Base-by-base conservation (phyloP, 768 basidiomycete species). In the Lentinula guzmanii region DNA sequence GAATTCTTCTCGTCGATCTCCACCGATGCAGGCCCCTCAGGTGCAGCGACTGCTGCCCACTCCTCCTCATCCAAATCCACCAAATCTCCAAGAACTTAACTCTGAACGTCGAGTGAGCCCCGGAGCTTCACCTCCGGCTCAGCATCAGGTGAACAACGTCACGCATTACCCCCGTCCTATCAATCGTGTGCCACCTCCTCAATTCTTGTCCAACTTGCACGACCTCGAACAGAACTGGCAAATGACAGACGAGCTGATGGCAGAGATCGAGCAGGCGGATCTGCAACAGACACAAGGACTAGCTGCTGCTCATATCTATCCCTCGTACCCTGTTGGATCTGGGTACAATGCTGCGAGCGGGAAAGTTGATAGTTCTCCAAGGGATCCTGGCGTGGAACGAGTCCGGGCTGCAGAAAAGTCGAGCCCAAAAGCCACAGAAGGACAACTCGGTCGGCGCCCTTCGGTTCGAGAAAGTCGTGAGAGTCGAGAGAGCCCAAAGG, bases 251-350 rank as follows among this genome's bases (percentile, higher is more conserved):
- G 85, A 89, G 64, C 77, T 89, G 33, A 75, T 89, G 71, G 85
- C 84, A 35, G 86, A 89, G 64, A 86, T 89, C 63, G 89, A 90
- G 68, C 81, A 83, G 46, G 85, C 84, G n/a, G 86, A 89, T 70
- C 72, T 82, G 63, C 83, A 86, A 60, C 85, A 85, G 68, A 71
- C 79, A 9, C 81, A 83, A 68, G 76, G 75, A 42, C 79, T 80
- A 64, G 73, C 72, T n/a, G 68, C 73, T 57, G 65, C 75, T 51
- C 69, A 69, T 63, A 65, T 70, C 1, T 77, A 76, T 68, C 62
- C 72, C 21, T 57, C 39, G 28, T 42, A 59, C 39, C 58, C 58
- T 6, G 50, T 60, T 52, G 45, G 41, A 52, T 52, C 59, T n/a
- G 52, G 21, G 15, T 46, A 31, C 39, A 28, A 37, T 24, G 33